A percentile compares a stretch with the other conserved stretches of the same genome.
These are phyloP conservation scores for Rhynchospora tenuis DNA, from an alignment of 176 grass and related monocot genomes.

Conservation along the genomic window DNA sequence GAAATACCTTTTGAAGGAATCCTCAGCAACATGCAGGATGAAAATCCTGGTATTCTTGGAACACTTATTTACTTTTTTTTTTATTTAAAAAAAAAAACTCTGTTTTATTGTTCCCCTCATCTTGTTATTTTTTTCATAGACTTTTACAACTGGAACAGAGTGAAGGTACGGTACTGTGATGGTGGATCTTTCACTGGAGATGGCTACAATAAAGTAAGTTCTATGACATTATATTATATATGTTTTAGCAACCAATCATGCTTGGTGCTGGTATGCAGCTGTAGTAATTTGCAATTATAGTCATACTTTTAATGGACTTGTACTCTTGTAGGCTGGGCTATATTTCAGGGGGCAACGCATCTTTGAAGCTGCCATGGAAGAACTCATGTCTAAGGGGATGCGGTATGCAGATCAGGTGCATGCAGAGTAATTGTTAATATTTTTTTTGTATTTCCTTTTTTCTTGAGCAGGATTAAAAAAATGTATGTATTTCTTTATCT, in stretches of 20 bases:
- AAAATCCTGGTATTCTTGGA: slow-evolving; percentile 68
- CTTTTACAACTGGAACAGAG: slow-evolving; percentile 99
- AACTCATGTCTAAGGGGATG: slow-evolving; percentile 85
- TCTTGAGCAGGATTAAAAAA: not conserved
- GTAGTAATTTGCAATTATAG: not conserved
- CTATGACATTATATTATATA: not conserved
- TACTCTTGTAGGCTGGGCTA: slow-evolving; percentile 44
- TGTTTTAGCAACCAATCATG: slow-evolving; percentile 7
- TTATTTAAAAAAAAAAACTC: not conserved
- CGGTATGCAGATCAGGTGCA: slow-evolving; percentile 70
- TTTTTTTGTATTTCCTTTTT: not conserved
- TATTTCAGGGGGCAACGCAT: slow-evolving; percentile 94
- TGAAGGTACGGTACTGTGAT: slow-evolving; percentile 92
- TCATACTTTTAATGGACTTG: not conserved
- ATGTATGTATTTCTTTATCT: slow-evolving; percentile 3
- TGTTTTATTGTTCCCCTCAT: not conserved
- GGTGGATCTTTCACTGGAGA: slow-evolving; percentile 89
- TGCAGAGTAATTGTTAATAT: not conserved
- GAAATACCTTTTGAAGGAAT: slow-evolving; percentile 75
- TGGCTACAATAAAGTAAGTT: slow-evolving; percentile 56
- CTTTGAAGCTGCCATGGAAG: slow-evolving; percentile 75
- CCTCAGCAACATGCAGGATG: slow-evolving; percentile 58
- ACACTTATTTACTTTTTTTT: not conserved
- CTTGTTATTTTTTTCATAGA: slow-evolving; percentile 35
- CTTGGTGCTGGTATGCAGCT: not conserved